These are phyloP conservation scores for Cruciata laevipes DNA, from an alignment of 257 asterid species.

Conservation along the genomic window DNA sequence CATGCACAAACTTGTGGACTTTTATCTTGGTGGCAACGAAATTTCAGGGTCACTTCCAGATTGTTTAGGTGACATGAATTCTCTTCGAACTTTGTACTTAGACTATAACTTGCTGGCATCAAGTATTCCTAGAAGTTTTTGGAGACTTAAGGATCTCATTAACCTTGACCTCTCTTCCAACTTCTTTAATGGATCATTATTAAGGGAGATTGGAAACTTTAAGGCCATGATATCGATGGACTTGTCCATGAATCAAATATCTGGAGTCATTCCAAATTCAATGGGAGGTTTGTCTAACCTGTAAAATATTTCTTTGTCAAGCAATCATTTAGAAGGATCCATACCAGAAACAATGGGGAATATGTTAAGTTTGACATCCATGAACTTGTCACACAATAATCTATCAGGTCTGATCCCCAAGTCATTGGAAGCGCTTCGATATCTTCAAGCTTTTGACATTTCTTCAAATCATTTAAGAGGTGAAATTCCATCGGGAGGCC, in stretches of 20 bases:
- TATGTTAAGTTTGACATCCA: not conserved
- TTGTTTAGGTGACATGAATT: constrained; percentile 8
- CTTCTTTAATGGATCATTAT: constrained; percentile 2
- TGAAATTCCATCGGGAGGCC: constrained; percentile 1
- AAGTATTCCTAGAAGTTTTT: not conserved
- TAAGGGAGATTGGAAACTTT: not conserved
- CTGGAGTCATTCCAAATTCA: constrained; percentile 1
- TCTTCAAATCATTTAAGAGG: not conserved
- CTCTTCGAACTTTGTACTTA: not conserved
- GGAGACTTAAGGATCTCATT: constrained; percentile 5
- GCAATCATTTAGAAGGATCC: constrained; percentile 3
- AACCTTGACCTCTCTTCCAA: not conserved
- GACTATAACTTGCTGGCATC: not conserved
- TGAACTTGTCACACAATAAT: not conserved
- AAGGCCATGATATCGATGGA: constrained; percentile 2
- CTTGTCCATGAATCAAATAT: constrained; percentile 4
- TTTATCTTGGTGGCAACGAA: constrained; percentile 12
- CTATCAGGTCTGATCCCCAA: constrained; percentile 5
- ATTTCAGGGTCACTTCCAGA: constrained; percentile 24
- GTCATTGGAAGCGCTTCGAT: constrained; percentile 5
- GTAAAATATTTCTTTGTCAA: not conserved
- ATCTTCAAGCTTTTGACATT: not conserved
- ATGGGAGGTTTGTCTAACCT: not conserved
- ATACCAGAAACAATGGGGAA: constrained; percentile 1
- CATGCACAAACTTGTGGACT: constrained; percentile 7